Conservation (phyloP, 164 flowering plant genomes). For the Cinnamomum micranthum region DNA sequence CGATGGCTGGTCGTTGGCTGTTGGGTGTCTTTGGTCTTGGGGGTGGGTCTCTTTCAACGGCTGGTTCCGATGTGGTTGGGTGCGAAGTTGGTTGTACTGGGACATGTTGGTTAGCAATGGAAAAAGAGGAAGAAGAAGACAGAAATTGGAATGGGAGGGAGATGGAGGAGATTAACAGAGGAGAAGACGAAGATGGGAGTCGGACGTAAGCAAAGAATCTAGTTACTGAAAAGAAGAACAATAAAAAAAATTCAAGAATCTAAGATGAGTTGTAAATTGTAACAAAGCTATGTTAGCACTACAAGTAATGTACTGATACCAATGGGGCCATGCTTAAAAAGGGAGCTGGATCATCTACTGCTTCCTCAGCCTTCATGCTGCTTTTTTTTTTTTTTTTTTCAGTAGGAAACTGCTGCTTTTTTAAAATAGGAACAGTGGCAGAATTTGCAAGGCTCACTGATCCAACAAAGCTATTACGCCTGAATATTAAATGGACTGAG, state of each 20-base stretch:
- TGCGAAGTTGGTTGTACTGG: neutral
- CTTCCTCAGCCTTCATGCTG: too few species aligned
- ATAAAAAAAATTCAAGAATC: neutral
- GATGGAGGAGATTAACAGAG: neutral
- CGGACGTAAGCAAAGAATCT: neutral
- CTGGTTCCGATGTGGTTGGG: neutral
- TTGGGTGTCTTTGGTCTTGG: neutral
- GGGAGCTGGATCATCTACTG: too few species aligned
- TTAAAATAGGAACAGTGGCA: too few species aligned
- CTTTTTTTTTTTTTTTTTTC: too few species aligned
- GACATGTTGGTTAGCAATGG: neutral
- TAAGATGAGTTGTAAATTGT: neutral
- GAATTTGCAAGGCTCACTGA: too few species aligned
- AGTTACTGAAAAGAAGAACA: too few species aligned
- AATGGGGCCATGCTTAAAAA: too few species aligned
- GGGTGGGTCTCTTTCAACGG: neutral
- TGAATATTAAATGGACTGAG: too few species aligned
- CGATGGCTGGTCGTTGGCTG: neutral
- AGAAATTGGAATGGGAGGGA: neutral
- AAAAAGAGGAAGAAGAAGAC: neutral
- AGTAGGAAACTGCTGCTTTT: too few species aligned
- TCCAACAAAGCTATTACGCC: too few species aligned
- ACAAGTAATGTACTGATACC: neutral
- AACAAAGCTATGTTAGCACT: neutral
- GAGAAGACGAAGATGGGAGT: neutral